A percentile compares a stretch with the other conserved stretches of the same genome.
phyloP scores from a whole-genome alignment of 768 basidiomycete genomes.

The Calvatia gigantea region DNA sequence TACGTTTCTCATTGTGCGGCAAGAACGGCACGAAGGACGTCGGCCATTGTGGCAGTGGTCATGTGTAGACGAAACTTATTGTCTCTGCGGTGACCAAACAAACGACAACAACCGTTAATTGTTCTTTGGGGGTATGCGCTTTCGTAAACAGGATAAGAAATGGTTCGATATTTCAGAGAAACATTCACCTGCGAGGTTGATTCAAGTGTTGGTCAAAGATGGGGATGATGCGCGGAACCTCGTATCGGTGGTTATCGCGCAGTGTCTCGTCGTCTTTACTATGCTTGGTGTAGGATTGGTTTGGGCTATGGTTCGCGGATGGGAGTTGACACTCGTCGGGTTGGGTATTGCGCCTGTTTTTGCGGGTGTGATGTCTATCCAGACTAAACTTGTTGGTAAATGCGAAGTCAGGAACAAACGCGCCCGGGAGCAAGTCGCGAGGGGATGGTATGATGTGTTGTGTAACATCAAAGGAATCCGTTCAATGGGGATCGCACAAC shows the following conservation, averaged over 20 bases:
- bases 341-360: conserved; percentile 86
- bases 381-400: conserved; percentile 65
- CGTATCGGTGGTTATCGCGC: conserved; percentile 67
- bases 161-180: conserved; percentile 81
- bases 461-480: conserved; percentile 85
- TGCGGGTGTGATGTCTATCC: conserved; percentile 66
- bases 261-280: conserved; percentile 65
- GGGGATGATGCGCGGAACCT: conserved; percentile 83
- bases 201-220: conserved; percentile 82
- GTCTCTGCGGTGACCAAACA: conserved; percentile 11
- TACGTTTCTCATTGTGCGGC: not conserved
- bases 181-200: conserved; percentile 57
- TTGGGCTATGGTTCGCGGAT: conserved; percentile 87
- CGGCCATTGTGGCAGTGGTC: not conserved
- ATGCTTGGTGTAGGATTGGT: conserved; percentile 84
- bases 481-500: conserved; percentile 76
- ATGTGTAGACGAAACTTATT: conserved; percentile 1
- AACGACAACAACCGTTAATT: conserved; percentile 14
- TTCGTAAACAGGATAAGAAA: conserved; percentile 73
- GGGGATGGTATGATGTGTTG: conserved; percentile 83
- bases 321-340: conserved; percentile 92
- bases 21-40: not conserved
- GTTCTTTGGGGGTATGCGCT: conserved; percentile 11
- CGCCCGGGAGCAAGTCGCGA: conserved; percentile 81
- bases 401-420: conserved; percentile 81